phyloP scores from a whole-genome alignment of 202 grass and related monocot genomes.

The Miscanthus sacchariflorus region DNA sequence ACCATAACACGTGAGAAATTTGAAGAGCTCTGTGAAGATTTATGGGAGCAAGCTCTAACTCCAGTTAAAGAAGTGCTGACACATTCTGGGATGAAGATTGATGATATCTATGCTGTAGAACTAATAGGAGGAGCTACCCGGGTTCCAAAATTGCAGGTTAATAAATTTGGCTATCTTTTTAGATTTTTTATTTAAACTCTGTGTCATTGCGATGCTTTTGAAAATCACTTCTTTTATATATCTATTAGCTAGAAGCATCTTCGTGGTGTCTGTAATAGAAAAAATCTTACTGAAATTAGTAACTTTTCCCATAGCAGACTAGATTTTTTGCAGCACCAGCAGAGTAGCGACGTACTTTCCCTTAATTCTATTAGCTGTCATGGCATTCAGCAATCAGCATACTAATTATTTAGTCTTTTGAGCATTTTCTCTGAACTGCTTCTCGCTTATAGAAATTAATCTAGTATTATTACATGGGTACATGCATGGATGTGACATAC shows the following conservation, averaged over 20 bases:
- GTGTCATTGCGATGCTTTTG: slow-evolving; percentile 10
- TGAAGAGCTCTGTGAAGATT: slow-evolving; percentile 96
- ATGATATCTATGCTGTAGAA: slow-evolving; percentile 95
- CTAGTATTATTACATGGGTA: not conserved
- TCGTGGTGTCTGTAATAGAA: not conserved
- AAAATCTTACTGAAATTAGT: not conserved
- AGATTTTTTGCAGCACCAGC: not conserved
- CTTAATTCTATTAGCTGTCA: slow-evolving; percentile 4
- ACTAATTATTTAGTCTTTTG: not conserved
- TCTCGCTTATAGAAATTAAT: slow-evolving; percentile 1
- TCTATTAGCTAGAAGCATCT: not conserved
- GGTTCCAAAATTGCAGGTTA: slow-evolving; percentile 94
- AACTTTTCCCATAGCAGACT: not conserved
- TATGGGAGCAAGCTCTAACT: slow-evolving; percentile 91
- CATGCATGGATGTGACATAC: not conserved
- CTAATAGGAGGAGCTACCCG: slow-evolving; percentile 94
- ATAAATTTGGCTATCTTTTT: slow-evolving; percentile 36
- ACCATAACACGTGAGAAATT: slow-evolving; percentile 98
- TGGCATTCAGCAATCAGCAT: slow-evolving; percentile 16
- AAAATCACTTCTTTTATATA: slow-evolving; percentile 3
- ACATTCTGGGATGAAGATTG: slow-evolving; percentile 84
- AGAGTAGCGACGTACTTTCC: not conserved
- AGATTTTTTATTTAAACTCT: not conserved
- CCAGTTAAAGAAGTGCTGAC: slow-evolving; percentile 88
- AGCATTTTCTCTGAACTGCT: not conserved